Percentiles rank a stretch among this genome's conserved stretches.
Conservation (phyloP, 495 filamentous ascomycete genomes). For the Lasiosphaeris hirsuta region DNA sequence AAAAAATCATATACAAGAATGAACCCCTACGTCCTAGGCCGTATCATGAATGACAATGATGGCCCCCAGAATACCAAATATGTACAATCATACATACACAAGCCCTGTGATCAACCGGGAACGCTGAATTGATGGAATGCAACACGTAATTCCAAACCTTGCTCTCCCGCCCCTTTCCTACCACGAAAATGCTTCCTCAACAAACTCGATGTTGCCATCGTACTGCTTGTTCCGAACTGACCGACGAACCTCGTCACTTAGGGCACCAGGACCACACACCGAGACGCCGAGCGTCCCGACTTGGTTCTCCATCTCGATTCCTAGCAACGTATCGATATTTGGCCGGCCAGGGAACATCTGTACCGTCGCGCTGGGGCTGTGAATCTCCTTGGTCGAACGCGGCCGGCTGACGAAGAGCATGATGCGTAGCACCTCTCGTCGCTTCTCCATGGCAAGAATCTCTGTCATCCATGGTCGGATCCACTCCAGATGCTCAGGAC, state of each 20-base stretch:
- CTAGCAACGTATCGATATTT: constrained; percentile 65
- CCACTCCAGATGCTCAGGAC: constrained; percentile 87
- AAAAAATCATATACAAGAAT: constrained; percentile 9
- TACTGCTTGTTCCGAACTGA: constrained; percentile 66
- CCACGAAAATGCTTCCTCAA: constrained; percentile 95
- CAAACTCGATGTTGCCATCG: constrained; percentile 73
- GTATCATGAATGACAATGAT: constrained; percentile 1
- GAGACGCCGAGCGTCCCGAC: constrained; percentile 81
- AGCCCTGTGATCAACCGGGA: neutral
- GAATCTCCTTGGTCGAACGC: constrained; percentile 71
- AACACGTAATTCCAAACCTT: neutral
- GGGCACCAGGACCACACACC: constrained; percentile 84
- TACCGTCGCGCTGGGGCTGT: constrained; percentile 75
- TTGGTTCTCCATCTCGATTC: constrained; percentile 71
- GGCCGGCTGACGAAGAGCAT: constrained; percentile 90
- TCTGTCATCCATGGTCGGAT: constrained; percentile 93
- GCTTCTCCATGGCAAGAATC: constrained; percentile 77
- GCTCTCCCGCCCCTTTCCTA: constrained; percentile 29
- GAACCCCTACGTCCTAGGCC: neutral
- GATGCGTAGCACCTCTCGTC: constrained; percentile 78
- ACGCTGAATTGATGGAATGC: neutral
- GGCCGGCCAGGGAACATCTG: constrained; percentile 77
- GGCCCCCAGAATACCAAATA: neutral
- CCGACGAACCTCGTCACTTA: constrained; percentile 80
- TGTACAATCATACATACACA: constrained; percentile 1